Evolutionary conservation across 768 basidiomycete genomes (phyloP), one percentile per base, ranked within the genome.

Genomic region (Daedalea quercina): DNA sequence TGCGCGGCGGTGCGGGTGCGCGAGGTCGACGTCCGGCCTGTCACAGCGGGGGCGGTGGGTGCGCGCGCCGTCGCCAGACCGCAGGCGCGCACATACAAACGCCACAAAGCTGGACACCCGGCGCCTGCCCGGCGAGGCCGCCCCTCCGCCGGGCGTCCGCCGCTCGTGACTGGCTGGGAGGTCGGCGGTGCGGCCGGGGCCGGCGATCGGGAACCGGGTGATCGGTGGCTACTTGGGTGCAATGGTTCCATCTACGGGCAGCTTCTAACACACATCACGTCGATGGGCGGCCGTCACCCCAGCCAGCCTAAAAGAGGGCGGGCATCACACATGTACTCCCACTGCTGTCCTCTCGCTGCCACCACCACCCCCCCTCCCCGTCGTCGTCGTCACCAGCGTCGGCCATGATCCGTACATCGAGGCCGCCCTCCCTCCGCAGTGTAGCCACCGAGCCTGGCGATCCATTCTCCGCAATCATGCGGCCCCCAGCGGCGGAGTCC

Each of bases 401-500:
- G 28, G 28, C 59, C 68, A 73, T 67, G 69, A 67, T 69, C 51
- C 58, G 70, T 68, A 71, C 68, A 41, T 62, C 80, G 69, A 81
- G 85, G 50, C 83, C 87, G 28, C 79, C 88, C 51, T 87, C 85
- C 43, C 65, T 88, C 50, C 84, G 84, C 69, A 82, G 80, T 64
- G 42, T 50, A 23, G 56, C 44, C 44, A 56, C 58, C 42, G 67
- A 67, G 3, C 77, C 82, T 60, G 86, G 87, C 60, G 89, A 92
- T 63, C 89, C 89, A 13, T 79, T 92, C 43, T 68, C 87, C 6
- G 73, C 76, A 24, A 84, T 82, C 6, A 68, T 89, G 56, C 75
- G 79, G 47, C 87, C 90, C 6, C 78, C 89, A 1, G 60, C 72
- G 17, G 65, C 76, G 23, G 90, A 92, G 72, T 81, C 84, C 0